phyloP scores from a whole-genome alignment of 2,329 filamentous ascomycete species.

The Exophiala bonariae region DNA sequence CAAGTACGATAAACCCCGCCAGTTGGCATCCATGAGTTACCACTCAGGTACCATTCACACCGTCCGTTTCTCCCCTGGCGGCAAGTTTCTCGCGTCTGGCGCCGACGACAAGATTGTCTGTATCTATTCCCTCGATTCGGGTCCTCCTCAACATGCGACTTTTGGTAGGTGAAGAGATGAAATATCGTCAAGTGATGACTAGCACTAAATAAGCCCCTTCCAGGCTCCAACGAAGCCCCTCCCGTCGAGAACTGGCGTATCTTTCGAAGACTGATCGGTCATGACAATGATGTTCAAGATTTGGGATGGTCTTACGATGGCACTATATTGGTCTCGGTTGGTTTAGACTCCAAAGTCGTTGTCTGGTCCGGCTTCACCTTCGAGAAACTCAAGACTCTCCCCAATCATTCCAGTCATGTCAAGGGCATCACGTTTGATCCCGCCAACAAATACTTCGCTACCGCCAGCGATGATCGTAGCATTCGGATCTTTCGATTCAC shows the following conservation, averaged over 20 bases:
- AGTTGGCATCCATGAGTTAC: conserved; percentile 97
- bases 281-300: conserved; percentile 98
- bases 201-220: conserved; percentile 19
- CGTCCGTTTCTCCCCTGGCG: conserved; percentile 93
- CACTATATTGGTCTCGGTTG: conserved; percentile 92
- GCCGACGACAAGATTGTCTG: conserved; percentile 99
- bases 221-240: conserved; percentile 80
- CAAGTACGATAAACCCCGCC: conserved; percentile 75
- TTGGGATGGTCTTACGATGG: conserved; percentile 96
- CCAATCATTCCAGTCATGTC: conserved; percentile 93
- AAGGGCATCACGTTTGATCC: conserved; percentile 99
- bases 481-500: conserved; percentile 97
- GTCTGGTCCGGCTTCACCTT: conserved; percentile 98
- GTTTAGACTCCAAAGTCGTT: conserved; percentile 94
- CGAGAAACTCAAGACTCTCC: conserved; percentile 92
- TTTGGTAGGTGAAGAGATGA: conserved; percentile 63
- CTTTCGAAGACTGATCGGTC: conserved; percentile 85
- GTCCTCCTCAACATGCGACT: conserved; percentile 72
- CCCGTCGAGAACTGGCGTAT: conserved; percentile 99
- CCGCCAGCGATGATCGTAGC: conserved; percentile 91
- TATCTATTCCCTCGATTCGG: conserved; percentile 87
- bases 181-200: background rate
- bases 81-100: conserved; percentile 91
- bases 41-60: conserved; percentile 97
- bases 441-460: conserved; percentile 98